These are phyloP conservation scores for Pseudocohnilembus persalinus DNA, from an alignment of 169 alveolate genomes.

Conservation along the genomic window DNA sequence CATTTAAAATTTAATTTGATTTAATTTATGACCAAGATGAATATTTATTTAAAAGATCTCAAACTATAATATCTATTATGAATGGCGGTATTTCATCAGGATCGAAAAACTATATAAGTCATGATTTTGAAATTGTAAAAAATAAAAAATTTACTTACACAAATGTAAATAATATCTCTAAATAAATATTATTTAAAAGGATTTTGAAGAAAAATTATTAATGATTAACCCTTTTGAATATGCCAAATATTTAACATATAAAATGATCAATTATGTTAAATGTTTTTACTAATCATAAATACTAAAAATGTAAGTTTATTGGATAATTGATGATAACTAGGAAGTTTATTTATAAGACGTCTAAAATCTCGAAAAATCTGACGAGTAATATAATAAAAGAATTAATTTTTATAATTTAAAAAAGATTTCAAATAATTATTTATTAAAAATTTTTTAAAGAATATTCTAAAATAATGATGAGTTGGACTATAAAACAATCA, in stretches of 20 bases:
- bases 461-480: background rate
- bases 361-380: background rate
- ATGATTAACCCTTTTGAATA: background rate
- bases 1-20: background rate
- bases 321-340: slow-evolving; percentile 8
- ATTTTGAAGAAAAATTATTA: slow-evolving; percentile 10
- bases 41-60: slow-evolving; percentile 9
- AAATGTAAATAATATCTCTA: too few species aligned
- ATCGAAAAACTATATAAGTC: background rate
- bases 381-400: background rate
- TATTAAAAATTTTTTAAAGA: too few species aligned
- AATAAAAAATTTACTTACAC: background rate
- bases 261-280: slow-evolving; percentile 8
- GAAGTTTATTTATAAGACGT: background rate
- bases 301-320: slow-evolving; percentile 6
- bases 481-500: background rate
- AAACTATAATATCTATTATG: background rate
- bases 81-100: slow-evolving; percentile 27
- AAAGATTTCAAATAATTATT: too few species aligned
- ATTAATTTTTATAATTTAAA: background rate
- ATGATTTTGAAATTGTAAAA: background rate
- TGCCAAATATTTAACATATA: slow-evolving; percentile 8
- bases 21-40: slow-evolving; percentile 3
- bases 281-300: background rate
- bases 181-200: background rate